Base-by-base conservation (phyloP, 2,329 filamentous ascomycete species). In the Fusarium abutilonis region DNA sequence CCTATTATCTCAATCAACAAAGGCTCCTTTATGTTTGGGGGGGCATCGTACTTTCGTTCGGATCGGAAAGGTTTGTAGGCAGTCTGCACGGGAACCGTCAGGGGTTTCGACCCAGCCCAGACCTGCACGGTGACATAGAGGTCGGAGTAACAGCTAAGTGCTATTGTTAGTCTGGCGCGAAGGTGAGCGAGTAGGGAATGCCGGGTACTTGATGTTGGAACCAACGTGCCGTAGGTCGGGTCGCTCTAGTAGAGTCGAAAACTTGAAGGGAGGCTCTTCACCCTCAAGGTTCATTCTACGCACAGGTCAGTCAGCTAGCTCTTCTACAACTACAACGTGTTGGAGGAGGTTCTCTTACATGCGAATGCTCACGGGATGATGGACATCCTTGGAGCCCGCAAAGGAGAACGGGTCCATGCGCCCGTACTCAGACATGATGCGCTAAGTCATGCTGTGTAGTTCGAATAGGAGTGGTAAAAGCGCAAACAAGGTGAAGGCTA, bases 381-480 rank as follows among this genome's bases (percentile, higher is more conserved):
- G 84, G 69, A 98, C 83, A 76, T 91, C 88, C 66, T 92, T 90
- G 57, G 95, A 97, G 72, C 89, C 92, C 67, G 92, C 93, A 80
- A 98, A 98, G 28, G 93, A 96, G 78, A 97, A 97, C 48, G 93
- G 90, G 78, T 99, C 95, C 92, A 97, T 97, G 55, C 73, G 75
- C 68, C 75, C 76, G 70, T 76, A 77, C 59, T 77, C 75, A 66
- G 74, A 54, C 75, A 78, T 78, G 56, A 48, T 57, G 46, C 41
- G 42, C 74, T 71, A 74, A 64, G 56, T 67, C 73, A 75, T 74
- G 34, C 42, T 45, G 40, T 34, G 26, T 40, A 23, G 11, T 15
- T 14, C 15, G 15, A 35, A 10, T n/a, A 31, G 19, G 13, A 6
- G 17, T 14, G 6, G n/a, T 19, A 17, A 32, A 35, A 14, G 17